Evolutionary conservation across 2,329 filamentous ascomycete genomes (phyloP).

Genomic region (Verticillium albo-atrum): DNA sequence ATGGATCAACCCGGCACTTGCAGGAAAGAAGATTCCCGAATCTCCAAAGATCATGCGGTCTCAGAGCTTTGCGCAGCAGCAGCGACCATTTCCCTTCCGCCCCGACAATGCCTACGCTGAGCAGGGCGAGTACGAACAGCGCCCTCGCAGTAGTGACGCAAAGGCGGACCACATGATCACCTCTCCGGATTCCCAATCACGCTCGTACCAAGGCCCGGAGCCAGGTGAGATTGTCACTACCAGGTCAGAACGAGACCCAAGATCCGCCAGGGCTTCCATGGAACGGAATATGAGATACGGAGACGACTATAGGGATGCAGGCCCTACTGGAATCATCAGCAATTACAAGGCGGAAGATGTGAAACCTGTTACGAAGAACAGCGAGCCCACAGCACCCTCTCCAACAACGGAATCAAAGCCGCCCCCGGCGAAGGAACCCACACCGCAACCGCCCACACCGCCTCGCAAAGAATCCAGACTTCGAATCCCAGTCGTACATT

Average conservation of each 20-base stretch:
- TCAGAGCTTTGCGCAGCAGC: constrained; percentile 42
- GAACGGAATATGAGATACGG: constrained; percentile 8
- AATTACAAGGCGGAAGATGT: constrained; percentile 1
- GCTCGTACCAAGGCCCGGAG: constrained; percentile 38
- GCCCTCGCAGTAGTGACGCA: constrained; percentile 50
- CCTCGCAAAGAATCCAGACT: constrained; percentile 19
- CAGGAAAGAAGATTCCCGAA: constrained; percentile 41
- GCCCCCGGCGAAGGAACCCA: background rate
- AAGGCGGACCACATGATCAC: constrained; percentile 36
- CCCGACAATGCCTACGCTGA: constrained; percentile 27
- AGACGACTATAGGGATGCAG: constrained; percentile 5
- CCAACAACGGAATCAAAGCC: background rate
- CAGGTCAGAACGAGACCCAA: constrained; percentile 34
- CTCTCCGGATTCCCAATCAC: constrained; percentile 27
- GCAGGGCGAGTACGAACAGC: constrained; percentile 35
- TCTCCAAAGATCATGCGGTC: constrained; percentile 48
- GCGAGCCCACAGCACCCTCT: background rate
- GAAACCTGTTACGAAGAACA: constrained; percentile 8
- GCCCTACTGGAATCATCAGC: constrained; percentile 7
- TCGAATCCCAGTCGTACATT: constrained; percentile 25
- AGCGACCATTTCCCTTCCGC: constrained; percentile 31
- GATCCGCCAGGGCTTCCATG: constrained; percentile 19
- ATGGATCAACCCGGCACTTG: constrained; percentile 51
- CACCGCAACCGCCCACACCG: background rate
- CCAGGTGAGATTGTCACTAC: constrained; percentile 38